Evolutionary conservation across 257 asterid species (phyloP).

Genomic region (Oldenlandia corymbosa): DNA sequence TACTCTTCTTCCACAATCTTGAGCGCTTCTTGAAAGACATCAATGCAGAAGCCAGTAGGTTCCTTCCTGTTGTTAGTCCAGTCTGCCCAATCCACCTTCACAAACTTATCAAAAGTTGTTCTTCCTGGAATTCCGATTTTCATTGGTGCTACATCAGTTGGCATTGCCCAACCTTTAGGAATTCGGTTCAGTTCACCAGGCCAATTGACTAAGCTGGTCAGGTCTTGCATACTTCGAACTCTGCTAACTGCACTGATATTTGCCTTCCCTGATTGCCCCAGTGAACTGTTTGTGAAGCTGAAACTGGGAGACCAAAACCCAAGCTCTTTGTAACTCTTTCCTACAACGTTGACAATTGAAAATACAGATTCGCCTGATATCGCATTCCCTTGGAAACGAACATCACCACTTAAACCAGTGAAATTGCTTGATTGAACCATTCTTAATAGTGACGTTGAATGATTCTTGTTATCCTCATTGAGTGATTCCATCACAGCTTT

Average conservation of each 20-base stretch:
- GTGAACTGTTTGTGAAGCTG: slow-evolving; percentile 24
- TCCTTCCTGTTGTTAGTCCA: background rate
- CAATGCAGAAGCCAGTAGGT: slow-evolving; percentile 33
- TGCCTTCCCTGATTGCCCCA: too few species aligned
- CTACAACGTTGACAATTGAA: too few species aligned
- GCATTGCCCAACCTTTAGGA: slow-evolving; percentile 47
- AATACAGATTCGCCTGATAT: too few species aligned
- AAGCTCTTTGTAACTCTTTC: too few species aligned
- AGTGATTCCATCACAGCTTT: slow-evolving; percentile 14
- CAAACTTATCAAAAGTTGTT: slow-evolving; percentile 21
- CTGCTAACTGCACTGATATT: background rate
- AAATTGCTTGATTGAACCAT: slow-evolving; percentile 25
- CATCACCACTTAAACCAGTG: slow-evolving; percentile 20
- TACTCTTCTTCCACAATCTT: slow-evolving; percentile 21
- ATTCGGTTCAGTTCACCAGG: slow-evolving; percentile 34
- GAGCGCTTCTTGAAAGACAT: slow-evolving; percentile 22
- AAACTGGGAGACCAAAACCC: slow-evolving; percentile 8
- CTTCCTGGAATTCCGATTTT: slow-evolving; percentile 35
- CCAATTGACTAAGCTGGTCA: slow-evolving; percentile 25
- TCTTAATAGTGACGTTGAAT: slow-evolving; percentile 17
- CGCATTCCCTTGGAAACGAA: too few species aligned
- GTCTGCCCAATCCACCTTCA: slow-evolving; percentile 16
- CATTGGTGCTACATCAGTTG: slow-evolving; percentile 28
- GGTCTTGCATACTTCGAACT: slow-evolving; percentile 4
- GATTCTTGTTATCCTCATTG: background rate